Base-by-base conservation (phyloP, 805 yeast species). In the Spathaspora girioi region DNA sequence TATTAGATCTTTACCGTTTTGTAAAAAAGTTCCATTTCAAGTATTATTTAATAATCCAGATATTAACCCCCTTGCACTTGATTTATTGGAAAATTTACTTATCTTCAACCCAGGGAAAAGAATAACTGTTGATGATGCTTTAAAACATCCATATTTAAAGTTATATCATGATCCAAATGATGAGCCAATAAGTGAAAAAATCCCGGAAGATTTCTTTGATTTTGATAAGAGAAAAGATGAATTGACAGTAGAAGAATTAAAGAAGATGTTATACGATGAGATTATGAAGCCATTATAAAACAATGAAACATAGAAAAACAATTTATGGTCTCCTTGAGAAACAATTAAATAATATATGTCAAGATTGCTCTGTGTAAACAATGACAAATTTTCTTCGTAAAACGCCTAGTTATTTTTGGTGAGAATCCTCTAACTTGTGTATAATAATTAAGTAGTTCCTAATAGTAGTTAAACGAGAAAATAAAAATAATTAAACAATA, bases 111-210 rank as follows among this genome's bases (percentile, higher is more conserved):
- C 96, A 1, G 64, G 75, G 2, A 76, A 83, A 60, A 74, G 96
- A 57, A 82, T 87, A 49, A 81, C 89, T 1, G 96, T 93, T 4
- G 79, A 77, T 52, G 86, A 86, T 55, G 94, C 96, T 0, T 74
- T 89, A 57, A 76, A 78, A 53, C 96, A 89, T 66, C 90, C 89
- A 46, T 94, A 97, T 88, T 84, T 96, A 65, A 71, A 78, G 47
- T 80, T 87, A n/a, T 93, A 93, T 69, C 98, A 93, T 67, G 98
- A 93, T 63, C 96, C 97, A 2, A 82, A 81, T 50, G 98, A 93
- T 66, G 98, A 93, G 69, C 98, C 98, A 0, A 77, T 76, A 38
- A 91, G 94, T 35, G 82, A 83, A 17, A 88, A 91, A 46, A 86
- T 94, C 19, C 92, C 96, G 0, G 83, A 84, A 41, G 91, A 87